Base-by-base conservation (phyloP, 305 asterid species). In the Fraxinus ornus region DNA sequence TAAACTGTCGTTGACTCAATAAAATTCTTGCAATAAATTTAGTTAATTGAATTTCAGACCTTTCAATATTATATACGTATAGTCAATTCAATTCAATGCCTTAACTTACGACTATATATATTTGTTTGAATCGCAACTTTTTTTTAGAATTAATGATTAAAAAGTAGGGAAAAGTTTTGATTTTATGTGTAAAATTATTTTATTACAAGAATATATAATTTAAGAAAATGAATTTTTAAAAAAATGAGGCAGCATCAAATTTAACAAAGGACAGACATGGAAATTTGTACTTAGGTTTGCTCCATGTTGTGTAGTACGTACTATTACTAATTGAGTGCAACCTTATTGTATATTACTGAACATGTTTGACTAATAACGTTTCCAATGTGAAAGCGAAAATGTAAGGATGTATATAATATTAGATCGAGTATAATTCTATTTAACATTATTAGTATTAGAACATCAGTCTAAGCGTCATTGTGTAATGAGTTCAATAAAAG, bases 1-100 rank as follows among this genome's bases (percentile, higher is more conserved):
- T 55, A 49, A 15, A 5, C 22, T 10, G 75, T 64, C 36, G 60
- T 78, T 87, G 90, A 86, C 89, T 70, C 22, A n/a, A 17, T 4
- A 52, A 52, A 52, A 52, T 49, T 1, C 62, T 17, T 52, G 62
- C 62, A 49, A 17, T 47, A 49, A 15, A 49, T 49, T 49, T 15
- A 1, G 21, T 49, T 44, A 44, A 44, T 13, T 15, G 6, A 49
- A 49, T 49, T 49, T 49, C 21, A 49, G 19, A 47, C 41, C 41
- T 49, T 49, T 49, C 60, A 15, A 15, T 49, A 49, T 13, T 13
- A 49, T 49, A 49, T 3, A 15, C 7, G 19, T 49, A 49, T 49
- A 3, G 60, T 49, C 60, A 49, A 15, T 15, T 49, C 60, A 49
- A 15, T 15, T 49, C 19, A 49, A 49, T 49, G 60, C 19, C 19